Evolutionary conservation across 1,139 yeast species (phyloP), one percentile per base, ranked within the genome.

Genomic region (Kodamaea suecica): DNA sequence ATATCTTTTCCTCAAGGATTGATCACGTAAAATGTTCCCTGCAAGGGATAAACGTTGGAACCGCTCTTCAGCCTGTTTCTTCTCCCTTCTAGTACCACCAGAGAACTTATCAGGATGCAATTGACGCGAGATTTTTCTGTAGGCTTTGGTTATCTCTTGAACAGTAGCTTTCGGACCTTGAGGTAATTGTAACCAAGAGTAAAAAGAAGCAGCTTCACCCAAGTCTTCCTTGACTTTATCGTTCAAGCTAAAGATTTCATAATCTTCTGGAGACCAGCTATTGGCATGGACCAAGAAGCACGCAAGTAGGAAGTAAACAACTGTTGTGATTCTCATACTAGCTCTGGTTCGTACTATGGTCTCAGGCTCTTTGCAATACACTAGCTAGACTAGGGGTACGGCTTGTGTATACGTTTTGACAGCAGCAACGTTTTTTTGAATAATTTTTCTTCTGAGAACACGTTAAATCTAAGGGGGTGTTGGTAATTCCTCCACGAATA

Each of bases 81-180:
- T 77, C 61, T 37, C 71, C 49, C 41, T 71, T 62, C 40, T 67
- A 49, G 56, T 45, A 23, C 60, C 59, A 34, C 70, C 70, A 29
- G 64, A 52, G 37, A 71, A 60, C 56, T 86, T 88, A 57, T 92
- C 97, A 0, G 97, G 97, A 53, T 90, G 97, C 46, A 84, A 67
- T 39, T 68, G 70, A 36, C 84, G 71, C 3, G 95, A 80, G 29
- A 82, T 56, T 46, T 77, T 78, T 52, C 87, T 77, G 63, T 86
- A 78, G 14, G 95, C 92, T 51, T 78, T 80, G 39, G 73, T 72
- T 41, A 94, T 84, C 43, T 85, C 84, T 33, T 74, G 78, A 30
- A 64, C 53, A 1, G 76, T 60, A 5, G 95, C 70, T 41, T 72
- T 70, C 2, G 79, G 71, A 0, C 78, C 78, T 2, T 63, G 55